These are phyloP conservation scores for Kwoniella botswanensis DNA, from an alignment of 768 basidiomycete genomes.

Conservation along the genomic window DNA sequence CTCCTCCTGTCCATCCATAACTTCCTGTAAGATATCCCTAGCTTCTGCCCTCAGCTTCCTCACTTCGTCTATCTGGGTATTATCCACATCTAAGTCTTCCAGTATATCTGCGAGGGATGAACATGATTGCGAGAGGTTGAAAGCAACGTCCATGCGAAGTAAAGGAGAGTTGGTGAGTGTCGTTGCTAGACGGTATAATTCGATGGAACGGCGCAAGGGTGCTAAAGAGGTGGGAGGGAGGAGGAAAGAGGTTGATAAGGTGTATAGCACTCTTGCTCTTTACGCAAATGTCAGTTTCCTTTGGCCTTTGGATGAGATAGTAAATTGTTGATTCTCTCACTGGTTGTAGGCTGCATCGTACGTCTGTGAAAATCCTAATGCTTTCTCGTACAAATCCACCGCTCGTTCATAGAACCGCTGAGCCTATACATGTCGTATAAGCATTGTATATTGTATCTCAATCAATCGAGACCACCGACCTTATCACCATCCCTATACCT, in stretches of 20 bases:
- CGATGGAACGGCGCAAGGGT: conserved; percentile 40
- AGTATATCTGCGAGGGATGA: conserved; percentile 47
- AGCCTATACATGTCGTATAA: conserved; percentile 30
- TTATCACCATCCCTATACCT: conserved; percentile 56
- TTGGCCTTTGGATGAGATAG: neutral
- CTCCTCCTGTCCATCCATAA: conserved; percentile 49
- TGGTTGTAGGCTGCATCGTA: conserved; percentile 51
- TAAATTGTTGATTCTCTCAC: conserved; percentile 19
- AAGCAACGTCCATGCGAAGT: conserved; percentile 50
- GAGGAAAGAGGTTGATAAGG: conserved; percentile 48
- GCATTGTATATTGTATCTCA: neutral
- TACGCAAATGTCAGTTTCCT: neutral
- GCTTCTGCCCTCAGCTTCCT: conserved; percentile 45
- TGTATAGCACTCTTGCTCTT: conserved; percentile 54
- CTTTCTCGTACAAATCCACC: conserved; percentile 50
- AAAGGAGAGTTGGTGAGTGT: conserved; percentile 42
- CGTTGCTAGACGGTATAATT: conserved; percentile 40
- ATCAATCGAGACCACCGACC: conserved; percentile 26
- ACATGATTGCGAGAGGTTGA: conserved; percentile 51
- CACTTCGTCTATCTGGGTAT: conserved; percentile 19
- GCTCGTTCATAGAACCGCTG: conserved; percentile 54
- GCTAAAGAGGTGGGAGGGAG: conserved; percentile 46
- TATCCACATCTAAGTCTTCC: conserved; percentile 43
- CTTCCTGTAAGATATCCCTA: conserved; percentile 36
- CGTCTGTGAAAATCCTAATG: conserved; percentile 45